Conservation (phyloP, 2,329 filamentous ascomycete genomes). For the Aureobasidium musti region DNA sequence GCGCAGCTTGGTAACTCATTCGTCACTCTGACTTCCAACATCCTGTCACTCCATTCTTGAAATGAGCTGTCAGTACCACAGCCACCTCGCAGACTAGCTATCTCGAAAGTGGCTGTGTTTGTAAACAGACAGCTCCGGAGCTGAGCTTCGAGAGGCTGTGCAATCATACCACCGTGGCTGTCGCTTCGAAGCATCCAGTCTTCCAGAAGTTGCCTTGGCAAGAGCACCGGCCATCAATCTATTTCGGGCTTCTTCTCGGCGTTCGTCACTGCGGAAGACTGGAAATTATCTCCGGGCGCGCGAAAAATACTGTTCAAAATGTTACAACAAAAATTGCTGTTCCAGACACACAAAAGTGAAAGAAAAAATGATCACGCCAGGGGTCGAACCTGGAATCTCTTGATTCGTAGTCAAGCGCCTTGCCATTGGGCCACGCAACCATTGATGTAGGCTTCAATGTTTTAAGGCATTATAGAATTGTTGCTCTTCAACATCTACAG, state of each 20-base stretch:
- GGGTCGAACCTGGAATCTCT: conserved; percentile 32
- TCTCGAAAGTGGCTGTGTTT: conserved; percentile 10
- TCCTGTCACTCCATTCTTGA: neutral
- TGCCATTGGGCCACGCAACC: conserved; percentile 56
- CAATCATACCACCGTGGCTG: neutral
- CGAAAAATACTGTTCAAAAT: neutral
- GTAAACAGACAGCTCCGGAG: neutral
- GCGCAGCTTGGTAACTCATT: neutral
- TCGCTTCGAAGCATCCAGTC: neutral
- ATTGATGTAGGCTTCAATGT: neutral
- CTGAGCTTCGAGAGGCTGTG: conserved; percentile 6
- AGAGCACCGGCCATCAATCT: neutral
- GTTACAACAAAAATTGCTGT: neutral
- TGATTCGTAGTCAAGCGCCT: conserved; percentile 58
- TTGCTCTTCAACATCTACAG: conserved; percentile 1
- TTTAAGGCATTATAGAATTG: neutral
- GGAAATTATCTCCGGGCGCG: neutral
- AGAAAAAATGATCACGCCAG: conserved; percentile 27
- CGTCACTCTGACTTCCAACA: neutral
- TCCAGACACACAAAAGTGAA: neutral
- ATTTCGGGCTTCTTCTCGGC: conserved; percentile 20
- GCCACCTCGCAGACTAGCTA: neutral
- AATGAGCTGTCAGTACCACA: neutral
- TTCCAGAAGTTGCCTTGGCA: neutral
- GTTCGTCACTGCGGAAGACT: neutral